These are phyloP conservation scores for Pichia sp. DNA, from an alignment of 1,139 yeast species.

Conservation along the genomic window DNA sequence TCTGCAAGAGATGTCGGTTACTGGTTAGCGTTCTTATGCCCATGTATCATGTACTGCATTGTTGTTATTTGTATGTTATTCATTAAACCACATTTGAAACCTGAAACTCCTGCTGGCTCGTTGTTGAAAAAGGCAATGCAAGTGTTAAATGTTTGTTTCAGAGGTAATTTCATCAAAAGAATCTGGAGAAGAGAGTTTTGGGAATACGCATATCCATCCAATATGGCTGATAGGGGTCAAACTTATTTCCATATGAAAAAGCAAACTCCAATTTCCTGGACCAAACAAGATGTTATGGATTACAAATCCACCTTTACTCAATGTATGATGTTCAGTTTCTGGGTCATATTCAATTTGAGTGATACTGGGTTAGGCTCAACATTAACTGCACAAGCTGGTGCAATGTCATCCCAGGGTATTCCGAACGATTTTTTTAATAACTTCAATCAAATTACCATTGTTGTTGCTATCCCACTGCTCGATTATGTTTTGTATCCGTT, in stretches of 20 bases:
- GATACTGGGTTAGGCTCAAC: constrained; percentile 60
- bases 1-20: constrained; percentile 63
- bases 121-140: constrained; percentile 40
- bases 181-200: constrained; percentile 39
- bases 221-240: constrained; percentile 41
- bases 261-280: constrained; percentile 38
- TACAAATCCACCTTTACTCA: constrained; percentile 50
- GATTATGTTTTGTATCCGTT: constrained; percentile 52
- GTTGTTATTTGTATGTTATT: constrained; percentile 16
- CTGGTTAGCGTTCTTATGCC: constrained; percentile 71
- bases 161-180: constrained; percentile 40
- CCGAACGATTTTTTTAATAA: constrained; percentile 67
- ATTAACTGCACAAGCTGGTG: constrained; percentile 59
- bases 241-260: constrained; percentile 27
- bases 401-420: constrained; percentile 58
- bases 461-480: constrained; percentile 55
- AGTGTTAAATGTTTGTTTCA: constrained; percentile 37
- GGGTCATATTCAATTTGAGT: constrained; percentile 52
- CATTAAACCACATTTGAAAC: constrained; percentile 28
- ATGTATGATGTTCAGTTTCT: constrained; percentile 55
- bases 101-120: constrained; percentile 42
- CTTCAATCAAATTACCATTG: constrained; percentile 61
- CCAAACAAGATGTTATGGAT: constrained; percentile 56
- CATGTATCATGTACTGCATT: constrained; percentile 40
- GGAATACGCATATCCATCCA: constrained; percentile 51